Evolutionary conservation across 2,329 filamentous ascomycete species (phyloP), one percentile per base, ranked within the genome.

Genomic region (Aspergillus sojae): DNA sequence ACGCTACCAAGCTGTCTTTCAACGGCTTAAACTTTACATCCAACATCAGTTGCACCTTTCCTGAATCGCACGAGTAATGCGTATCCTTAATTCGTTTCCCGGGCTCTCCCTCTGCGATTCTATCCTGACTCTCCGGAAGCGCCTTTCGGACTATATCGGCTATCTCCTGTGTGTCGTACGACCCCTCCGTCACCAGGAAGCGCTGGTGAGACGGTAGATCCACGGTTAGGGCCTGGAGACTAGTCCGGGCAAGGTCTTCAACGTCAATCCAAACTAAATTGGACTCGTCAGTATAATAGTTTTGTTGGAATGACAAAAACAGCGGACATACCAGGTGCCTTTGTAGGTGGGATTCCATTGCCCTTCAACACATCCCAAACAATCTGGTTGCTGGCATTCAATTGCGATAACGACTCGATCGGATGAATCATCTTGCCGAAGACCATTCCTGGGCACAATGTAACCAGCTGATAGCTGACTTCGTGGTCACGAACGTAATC

Each of bases 61-160:
- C 85, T 16, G 84, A 64, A 83, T 87, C 71, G 77, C 86, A 72
- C 67, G 85, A 56, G 58, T 76, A 75, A 67, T 75, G 72, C 1
- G 68, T 70, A 32, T 66, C 63, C 2, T 62, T 65, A 57, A 71
- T 63, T 5, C 72, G 66, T 30, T 63, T 66, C 11, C 72, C 71
- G 1, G 72, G 71, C 30, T 70, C 59, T 21, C 73, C 73, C 14
- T 68, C 34, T 0, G 72, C 69, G 4, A 68, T 67, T 16, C 65
- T 62, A 9, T 63, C 30, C 43, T 53, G 58, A n/a, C 54, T 65
- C 2, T 70, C 48, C 2, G 65, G 62, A 1, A 68, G 56, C 21
- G 66, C 36, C 3, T 57, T 52, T 11, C 70, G 61, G 23, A 71
- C 58, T 2, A 74, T 65, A 65, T 75, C 72, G 7, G 72, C 72